Conservation (phyloP, 73 alveolate species). For the Paramecium octaurelia region DNA sequence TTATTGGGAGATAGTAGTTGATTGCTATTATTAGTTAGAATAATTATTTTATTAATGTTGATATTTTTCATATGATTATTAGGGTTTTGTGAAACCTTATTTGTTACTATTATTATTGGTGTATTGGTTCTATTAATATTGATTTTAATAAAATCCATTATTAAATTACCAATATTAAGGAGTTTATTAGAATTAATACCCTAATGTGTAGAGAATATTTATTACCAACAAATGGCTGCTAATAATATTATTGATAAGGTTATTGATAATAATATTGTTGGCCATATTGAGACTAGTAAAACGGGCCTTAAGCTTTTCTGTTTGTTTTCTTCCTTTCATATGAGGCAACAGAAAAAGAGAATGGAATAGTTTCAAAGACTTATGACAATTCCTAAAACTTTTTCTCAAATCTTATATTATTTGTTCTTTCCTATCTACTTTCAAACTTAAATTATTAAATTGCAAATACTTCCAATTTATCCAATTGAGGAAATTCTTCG, state of each 20-base stretch:
- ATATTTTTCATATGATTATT: background rate
- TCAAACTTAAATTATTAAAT: background rate
- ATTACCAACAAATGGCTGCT: slow-evolving; percentile 1
- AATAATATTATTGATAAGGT: background rate
- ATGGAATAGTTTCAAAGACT: slow-evolving; percentile 18
- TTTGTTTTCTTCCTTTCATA: slow-evolving; percentile 27
- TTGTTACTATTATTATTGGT: background rate
- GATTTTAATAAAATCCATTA: slow-evolving; percentile 46
- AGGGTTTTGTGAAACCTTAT: background rate
- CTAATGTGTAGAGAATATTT: background rate
- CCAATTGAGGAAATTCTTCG: slow-evolving; percentile 29
- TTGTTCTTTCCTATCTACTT: slow-evolving; percentile 12
- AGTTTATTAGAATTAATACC: slow-evolving; percentile 5
- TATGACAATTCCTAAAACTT: slow-evolving; percentile 12
- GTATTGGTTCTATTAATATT: background rate
- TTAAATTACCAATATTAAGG: slow-evolving; percentile 5
- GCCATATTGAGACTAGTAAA: background rate
- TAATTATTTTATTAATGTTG: background rate
- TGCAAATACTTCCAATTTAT: slow-evolving; percentile 12
- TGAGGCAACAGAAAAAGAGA: slow-evolving; percentile 8
- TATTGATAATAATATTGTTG: slow-evolving; percentile 22
- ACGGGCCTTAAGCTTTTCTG: background rate
- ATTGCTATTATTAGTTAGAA: background rate
- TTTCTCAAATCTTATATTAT: background rate
- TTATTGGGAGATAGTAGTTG: background rate